Conservation (phyloP, 257 asterid genomes). For the Voacanga thouarsii region DNA sequence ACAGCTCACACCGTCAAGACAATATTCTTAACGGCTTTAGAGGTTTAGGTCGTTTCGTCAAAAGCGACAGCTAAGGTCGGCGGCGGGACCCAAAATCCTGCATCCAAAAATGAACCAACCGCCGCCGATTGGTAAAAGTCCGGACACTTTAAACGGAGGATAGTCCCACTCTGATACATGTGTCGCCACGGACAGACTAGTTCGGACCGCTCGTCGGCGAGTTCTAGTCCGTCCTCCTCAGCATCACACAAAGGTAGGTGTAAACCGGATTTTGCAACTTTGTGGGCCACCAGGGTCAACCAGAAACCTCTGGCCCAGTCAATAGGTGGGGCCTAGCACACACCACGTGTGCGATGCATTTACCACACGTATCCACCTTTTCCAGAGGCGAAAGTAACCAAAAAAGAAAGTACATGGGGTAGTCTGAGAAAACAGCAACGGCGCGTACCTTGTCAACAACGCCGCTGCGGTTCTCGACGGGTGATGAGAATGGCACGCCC, state of each 20-base stretch:
- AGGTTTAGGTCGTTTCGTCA: constrained; percentile 16
- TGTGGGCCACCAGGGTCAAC: constrained; percentile 30
- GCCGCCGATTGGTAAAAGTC: constrained; percentile 13
- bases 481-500: not conserved
- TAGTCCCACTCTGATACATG: not conserved
- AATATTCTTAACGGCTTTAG: constrained; percentile 16
- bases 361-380: constrained; percentile 18
- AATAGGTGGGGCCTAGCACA: constrained; percentile 17
- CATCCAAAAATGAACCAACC: not conserved
- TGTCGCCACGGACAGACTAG: not conserved
- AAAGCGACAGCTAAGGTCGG: constrained; percentile 22
- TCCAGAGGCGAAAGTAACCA: constrained; percentile 30
- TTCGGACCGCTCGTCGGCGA: not conserved
- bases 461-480: not conserved
- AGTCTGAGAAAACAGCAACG: not conserved
- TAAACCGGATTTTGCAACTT: constrained; percentile 7
- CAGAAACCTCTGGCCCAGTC: constrained; percentile 27
- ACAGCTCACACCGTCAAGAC: constrained; percentile 2
- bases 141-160: constrained; percentile 5
- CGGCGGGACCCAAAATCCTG: constrained; percentile 9
- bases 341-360: constrained; percentile 44
- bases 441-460: constrained; percentile 4
- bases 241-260: not conserved
- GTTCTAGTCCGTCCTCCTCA: not conserved
- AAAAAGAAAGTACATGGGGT: constrained; percentile 5